Evolutionary conservation across 2,329 filamentous ascomycete species (phyloP).

Genomic region (Ophiostoma tasmaniense): DNA sequence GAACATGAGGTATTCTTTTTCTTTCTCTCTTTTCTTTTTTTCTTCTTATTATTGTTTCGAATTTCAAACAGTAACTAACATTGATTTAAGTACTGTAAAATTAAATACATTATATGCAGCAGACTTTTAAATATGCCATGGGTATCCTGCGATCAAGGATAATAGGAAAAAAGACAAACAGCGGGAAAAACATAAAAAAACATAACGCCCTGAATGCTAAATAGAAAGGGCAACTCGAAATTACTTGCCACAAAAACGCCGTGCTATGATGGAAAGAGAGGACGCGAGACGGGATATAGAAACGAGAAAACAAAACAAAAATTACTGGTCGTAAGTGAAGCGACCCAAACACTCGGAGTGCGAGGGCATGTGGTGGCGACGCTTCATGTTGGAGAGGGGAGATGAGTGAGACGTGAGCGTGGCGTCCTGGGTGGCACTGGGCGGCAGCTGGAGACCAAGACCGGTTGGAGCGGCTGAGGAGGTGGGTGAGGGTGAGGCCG

Average conservation of each 20-base stretch:
- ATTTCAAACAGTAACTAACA: neutral
- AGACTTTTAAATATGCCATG: neutral
- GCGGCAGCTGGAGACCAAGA: slow-evolving; percentile 5
- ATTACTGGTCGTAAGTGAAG: neutral
- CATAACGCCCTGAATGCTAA: neutral
- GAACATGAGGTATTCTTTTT: neutral
- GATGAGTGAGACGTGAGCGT: neutral
- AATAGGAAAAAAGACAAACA: neutral
- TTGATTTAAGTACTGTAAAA: neutral
- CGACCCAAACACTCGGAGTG: slow-evolving; percentile 13
- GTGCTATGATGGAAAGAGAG: neutral
- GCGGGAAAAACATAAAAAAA: neutral
- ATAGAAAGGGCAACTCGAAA: neutral
- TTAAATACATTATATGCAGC: neutral
- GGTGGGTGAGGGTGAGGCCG: neutral
- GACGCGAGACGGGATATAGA: neutral
- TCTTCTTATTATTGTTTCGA: no score
- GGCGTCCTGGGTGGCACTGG: neutral
- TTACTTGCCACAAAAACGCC: neutral
- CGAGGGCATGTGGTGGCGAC: slow-evolving; percentile 13
- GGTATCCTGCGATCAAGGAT: neutral
- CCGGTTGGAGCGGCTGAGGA: neutral
- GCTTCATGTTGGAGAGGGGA: neutral
- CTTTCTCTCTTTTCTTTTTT: no score
- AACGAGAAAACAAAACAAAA: neutral